Conservation (phyloP, 1,284 basidiomycete genomes). For the Spongispora temasekensis region DNA sequence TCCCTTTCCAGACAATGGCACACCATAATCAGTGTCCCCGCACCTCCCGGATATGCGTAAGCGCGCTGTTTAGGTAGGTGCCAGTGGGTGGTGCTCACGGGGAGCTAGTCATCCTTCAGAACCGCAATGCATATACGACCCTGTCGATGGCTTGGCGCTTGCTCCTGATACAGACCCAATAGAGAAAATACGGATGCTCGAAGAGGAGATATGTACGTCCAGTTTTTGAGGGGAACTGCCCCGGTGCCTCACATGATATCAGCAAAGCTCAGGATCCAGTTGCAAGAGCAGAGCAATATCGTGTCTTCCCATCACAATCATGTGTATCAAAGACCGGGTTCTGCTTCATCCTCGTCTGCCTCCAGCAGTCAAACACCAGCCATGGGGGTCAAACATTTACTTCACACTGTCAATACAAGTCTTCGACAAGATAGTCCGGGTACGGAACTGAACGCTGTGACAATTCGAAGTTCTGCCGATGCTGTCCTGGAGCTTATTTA, state of each 20-base stretch:
- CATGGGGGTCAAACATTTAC: conserved; percentile 5
- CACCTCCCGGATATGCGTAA: conserved; percentile 76
- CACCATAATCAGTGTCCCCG: conserved; percentile 74
- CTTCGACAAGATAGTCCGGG: conserved; percentile 50
- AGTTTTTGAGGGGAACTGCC: not conserved
- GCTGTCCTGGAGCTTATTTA: conserved; percentile 64
- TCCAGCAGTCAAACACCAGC: conserved; percentile 18
- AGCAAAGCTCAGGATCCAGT: conserved; percentile 65
- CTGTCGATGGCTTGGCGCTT: conserved; percentile 74
- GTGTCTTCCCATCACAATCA: conserved; percentile 13
- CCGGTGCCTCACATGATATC: conserved; percentile 20
- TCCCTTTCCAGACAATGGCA: conserved; percentile 64
- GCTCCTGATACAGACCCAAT: conserved; percentile 72
- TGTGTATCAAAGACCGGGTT: conserved; percentile 20
- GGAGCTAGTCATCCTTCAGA: conserved; percentile 68
- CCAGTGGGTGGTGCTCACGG: conserved; percentile 11
- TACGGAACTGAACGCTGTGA: conserved; percentile 46
- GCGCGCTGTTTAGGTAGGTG: conserved; percentile 34
- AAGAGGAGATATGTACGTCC: conserved; percentile 69
- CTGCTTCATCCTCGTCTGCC: conserved; percentile 25
- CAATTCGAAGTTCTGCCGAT: conserved; percentile 43
- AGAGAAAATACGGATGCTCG: conserved; percentile 74
- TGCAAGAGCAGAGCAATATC: conserved; percentile 52
- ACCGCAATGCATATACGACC: conserved; percentile 81
- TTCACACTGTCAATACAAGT: conserved; percentile 10